These are phyloP conservation scores for Adansonia digitata DNA, from an alignment of 345 rosid genomes.

Conservation along the genomic window DNA sequence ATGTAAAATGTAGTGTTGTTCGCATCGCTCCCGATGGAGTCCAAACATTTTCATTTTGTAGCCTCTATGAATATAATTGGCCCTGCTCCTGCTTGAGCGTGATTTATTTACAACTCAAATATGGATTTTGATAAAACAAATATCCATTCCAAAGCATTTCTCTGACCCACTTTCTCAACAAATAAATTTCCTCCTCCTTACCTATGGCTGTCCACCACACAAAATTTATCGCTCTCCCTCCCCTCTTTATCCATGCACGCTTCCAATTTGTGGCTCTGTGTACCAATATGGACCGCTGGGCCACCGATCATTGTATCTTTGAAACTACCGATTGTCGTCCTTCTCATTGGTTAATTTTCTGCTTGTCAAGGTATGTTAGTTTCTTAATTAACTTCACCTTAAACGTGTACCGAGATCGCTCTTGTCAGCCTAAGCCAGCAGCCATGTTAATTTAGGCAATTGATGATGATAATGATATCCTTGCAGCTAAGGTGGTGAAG, in stretches of 20 bases:
- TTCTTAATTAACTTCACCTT: not conserved
- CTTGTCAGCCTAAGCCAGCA: not conserved
- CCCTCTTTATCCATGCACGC: not conserved
- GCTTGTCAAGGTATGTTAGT: constrained; percentile 10
- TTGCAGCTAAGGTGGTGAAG: constrained; percentile 21
- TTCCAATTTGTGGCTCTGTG: not conserved
- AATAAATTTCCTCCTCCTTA: constrained; percentile 6
- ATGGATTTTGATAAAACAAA: not conserved
- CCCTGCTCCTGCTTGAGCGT: not conserved
- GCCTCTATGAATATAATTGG: not conserved
- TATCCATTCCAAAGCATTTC: not conserved
- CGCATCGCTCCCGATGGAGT: too few species aligned
- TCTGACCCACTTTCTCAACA: constrained; percentile 11
- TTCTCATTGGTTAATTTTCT: constrained; percentile 6
- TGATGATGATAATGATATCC: not conserved
- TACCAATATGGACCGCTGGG: constrained; percentile 10
- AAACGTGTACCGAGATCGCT: not conserved
- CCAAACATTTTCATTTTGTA: not conserved
- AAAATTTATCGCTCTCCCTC: not conserved
- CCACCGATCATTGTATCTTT: not conserved
- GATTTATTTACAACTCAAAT: not conserved
- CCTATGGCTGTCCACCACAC: constrained; percentile 28
- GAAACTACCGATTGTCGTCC: not conserved
- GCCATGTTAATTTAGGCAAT: not conserved
- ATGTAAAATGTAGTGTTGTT: too few species aligned